These are phyloP conservation scores for Coccinonectria pachysandricola DNA, from an alignment of 2,329 filamentous ascomycete species.

Conservation along the genomic window DNA sequence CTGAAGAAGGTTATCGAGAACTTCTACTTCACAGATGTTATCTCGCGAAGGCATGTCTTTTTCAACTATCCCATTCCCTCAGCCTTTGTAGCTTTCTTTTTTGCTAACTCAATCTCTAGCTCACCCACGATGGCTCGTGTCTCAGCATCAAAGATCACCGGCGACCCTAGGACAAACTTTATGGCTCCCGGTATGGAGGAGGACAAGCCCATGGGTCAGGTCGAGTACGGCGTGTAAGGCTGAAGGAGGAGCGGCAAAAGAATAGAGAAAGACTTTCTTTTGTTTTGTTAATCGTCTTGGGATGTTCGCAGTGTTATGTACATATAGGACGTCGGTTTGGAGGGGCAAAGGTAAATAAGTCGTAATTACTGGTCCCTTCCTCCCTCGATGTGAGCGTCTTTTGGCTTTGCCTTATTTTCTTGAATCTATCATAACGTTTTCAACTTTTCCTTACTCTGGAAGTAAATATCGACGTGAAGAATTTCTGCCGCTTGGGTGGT, in stretches of 20 bases:
- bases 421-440: slow-evolving; percentile 7
- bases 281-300: slow-evolving; percentile 20
- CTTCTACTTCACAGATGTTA: slow-evolving; percentile 97
- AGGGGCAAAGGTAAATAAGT: slow-evolving; percentile 22
- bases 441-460: slow-evolving; percentile 4
- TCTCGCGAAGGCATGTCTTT: slow-evolving; percentile 88
- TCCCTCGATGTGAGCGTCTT: slow-evolving; percentile 11
- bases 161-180: slow-evolving; percentile 68
- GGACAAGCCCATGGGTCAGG: slow-evolving; percentile 50
- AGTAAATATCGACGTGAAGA: not conserved
- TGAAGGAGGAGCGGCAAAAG: slow-evolving; percentile 23
- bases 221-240: slow-evolving; percentile 46
- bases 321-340: slow-evolving; percentile 27
- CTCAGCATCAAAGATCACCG: slow-evolving; percentile 80
- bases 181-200: slow-evolving; percentile 63
- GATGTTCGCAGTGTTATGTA: slow-evolving; percentile 27
- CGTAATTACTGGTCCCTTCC: slow-evolving; percentile 17
- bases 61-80: no score
- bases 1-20: slow-evolving; percentile 84
- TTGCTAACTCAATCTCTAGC: slow-evolving; percentile 37
- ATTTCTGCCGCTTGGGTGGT: slow-evolving; percentile 1
- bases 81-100: no score
- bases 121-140: slow-evolving; percentile 98
- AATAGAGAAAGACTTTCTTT: slow-evolving; percentile 27
- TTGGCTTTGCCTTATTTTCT: slow-evolving; percentile 4